Conservation (phyloP, 176 grass and related monocot genomes). For the Carex parvula region DNA sequence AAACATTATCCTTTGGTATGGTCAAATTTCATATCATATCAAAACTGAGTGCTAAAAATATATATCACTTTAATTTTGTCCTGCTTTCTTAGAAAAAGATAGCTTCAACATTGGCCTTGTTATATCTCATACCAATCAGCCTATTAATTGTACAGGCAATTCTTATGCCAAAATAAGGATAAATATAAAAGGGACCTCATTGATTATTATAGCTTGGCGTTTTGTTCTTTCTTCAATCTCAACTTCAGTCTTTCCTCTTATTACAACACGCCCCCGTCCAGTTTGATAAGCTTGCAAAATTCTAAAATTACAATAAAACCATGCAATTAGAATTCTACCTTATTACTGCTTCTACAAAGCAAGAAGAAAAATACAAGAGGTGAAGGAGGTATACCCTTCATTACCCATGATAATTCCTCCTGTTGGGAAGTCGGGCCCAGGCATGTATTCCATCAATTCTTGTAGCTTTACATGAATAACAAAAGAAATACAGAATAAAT, state of each 20-base stretch:
- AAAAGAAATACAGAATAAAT: constrained; percentile 16
- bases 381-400: constrained; percentile 46
- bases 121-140: constrained; percentile 14
- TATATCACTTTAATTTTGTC: constrained; percentile 3
- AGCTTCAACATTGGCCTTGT: background rate
- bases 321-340: background rate
- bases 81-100: background rate
- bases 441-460: constrained; percentile 95
- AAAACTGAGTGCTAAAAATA: background rate
- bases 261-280: constrained; percentile 71
- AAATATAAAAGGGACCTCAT: constrained; percentile 54
- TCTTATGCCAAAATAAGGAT: constrained; percentile 12
- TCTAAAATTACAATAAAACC: constrained; percentile 38
- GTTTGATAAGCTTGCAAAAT: constrained; percentile 86
- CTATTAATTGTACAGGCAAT: background rate
- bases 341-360: constrained; percentile 14
- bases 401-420: constrained; percentile 87
- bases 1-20: background rate
- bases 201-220: constrained; percentile 76
- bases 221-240: constrained; percentile 85
- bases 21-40: background rate
- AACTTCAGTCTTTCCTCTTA: constrained; percentile 85
- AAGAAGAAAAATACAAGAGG: constrained; percentile 19
- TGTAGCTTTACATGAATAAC: constrained; percentile 55
- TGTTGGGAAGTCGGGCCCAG: constrained; percentile 95